Conservation (phyloP, 169 alveolate genomes). For the Cryptosporidium xiaoi region DNA sequence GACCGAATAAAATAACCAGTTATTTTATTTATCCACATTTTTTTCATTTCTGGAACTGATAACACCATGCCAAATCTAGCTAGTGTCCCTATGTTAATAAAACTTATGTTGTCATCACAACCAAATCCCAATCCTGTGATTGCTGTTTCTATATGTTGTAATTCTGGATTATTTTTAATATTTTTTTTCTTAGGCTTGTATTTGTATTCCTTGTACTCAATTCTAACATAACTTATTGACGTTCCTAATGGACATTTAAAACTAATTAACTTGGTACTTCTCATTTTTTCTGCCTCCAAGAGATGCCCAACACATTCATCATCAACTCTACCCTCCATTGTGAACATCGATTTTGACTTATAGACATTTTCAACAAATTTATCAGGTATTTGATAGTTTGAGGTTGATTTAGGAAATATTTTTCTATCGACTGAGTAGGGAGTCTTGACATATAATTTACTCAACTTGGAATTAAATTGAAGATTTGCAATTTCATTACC, state of each 20-base stretch:
- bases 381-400: slow-evolving; percentile 12
- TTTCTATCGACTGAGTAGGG: slow-evolving; percentile 1
- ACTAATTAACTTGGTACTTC: slow-evolving; percentile 18
- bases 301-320: slow-evolving; percentile 47
- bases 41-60: slow-evolving; percentile 47
- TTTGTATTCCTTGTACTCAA: slow-evolving; percentile 37
- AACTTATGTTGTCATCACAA: slow-evolving; percentile 64
- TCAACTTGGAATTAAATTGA: slow-evolving; percentile 45
- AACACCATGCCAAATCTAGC: not conserved
- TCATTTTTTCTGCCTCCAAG: slow-evolving; percentile 22
- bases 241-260: slow-evolving; percentile 66
- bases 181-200: slow-evolving; percentile 20
- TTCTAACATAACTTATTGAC: slow-evolving; percentile 19
- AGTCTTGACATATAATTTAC: slow-evolving; percentile 19
- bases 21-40: slow-evolving; percentile 47
- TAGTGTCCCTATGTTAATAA: slow-evolving; percentile 44
- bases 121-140: slow-evolving; percentile 66
- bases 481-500: slow-evolving; percentile 30
- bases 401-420: slow-evolving; percentile 1
- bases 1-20: slow-evolving; percentile 25
- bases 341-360: slow-evolving; percentile 40
- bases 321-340: slow-evolving; percentile 40
- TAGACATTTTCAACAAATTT: slow-evolving; percentile 16
- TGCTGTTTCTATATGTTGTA: slow-evolving; percentile 44
- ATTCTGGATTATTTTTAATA: not conserved